Evolutionary conservation across 371 early-diverging fungal species (phyloP).

Genomic region (Batrachochytrium dendrobatidis): DNA sequence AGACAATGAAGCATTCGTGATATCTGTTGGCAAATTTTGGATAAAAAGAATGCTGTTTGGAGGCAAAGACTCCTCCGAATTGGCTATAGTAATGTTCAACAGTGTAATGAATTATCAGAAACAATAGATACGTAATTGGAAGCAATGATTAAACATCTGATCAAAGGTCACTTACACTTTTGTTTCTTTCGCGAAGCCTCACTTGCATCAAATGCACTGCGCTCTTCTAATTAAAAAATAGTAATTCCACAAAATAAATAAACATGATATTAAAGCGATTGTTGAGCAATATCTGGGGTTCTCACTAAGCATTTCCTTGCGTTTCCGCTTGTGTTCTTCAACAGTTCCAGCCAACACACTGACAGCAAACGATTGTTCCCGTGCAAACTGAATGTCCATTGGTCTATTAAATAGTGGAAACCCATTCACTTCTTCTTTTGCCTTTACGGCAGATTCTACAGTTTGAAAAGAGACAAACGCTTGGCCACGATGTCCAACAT

Average conservation of each 20-base stretch:
- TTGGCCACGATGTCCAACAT: slow-evolving; percentile 71
- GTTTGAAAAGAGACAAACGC: slow-evolving; percentile 67
- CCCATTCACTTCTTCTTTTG: slow-evolving; percentile 49
- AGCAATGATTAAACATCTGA: not conserved
- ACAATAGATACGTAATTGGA: too few species aligned
- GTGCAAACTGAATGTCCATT: slow-evolving; percentile 43
- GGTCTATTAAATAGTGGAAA: slow-evolving; percentile 51
- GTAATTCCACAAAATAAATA: not conserved
- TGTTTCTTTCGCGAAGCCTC: slow-evolving; percentile 28
- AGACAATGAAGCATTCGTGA: slow-evolving; percentile 26
- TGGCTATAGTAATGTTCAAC: not conserved
- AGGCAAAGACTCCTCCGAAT: slow-evolving; percentile 60
- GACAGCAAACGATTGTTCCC: slow-evolving; percentile 23
- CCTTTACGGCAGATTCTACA: slow-evolving; percentile 52
- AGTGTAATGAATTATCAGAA: not conserved
- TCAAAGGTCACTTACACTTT: slow-evolving; percentile 6
- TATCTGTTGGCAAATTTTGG: slow-evolving; percentile 74
- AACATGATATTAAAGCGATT: too few species aligned
- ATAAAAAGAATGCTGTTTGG: slow-evolving; percentile 87
- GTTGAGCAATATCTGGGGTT: too few species aligned
- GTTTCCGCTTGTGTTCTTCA: slow-evolving; percentile 39
- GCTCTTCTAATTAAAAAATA: not conserved
- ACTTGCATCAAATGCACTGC: slow-evolving; percentile 9
- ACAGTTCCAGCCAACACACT: slow-evolving; percentile 23
- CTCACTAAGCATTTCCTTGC: slow-evolving; percentile 55